Conservation (phyloP, 768 basidiomycete species). For the Naganishia onofrii region DNA sequence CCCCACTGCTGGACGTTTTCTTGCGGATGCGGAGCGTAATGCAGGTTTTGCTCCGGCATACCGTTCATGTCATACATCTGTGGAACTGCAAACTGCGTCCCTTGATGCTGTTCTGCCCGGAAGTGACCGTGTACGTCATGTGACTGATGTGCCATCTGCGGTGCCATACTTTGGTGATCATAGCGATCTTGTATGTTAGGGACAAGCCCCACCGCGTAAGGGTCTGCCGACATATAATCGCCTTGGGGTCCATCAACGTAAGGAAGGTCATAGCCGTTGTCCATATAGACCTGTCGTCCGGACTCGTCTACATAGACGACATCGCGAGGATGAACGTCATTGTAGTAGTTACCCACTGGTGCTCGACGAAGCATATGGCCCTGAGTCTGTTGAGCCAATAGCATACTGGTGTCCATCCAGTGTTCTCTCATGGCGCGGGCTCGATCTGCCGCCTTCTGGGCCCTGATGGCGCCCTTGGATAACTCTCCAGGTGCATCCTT, state of each 20-base stretch:
- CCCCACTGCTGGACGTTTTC: conserved; percentile 6
- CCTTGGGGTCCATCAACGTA: background rate
- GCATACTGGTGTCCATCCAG: conserved; percentile 44
- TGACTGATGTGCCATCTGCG: background rate
- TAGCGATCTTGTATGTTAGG: background rate
- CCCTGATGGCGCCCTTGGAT: conserved; percentile 50
- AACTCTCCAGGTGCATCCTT: conserved; percentile 47
- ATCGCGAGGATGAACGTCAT: background rate
- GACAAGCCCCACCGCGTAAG: background rate
- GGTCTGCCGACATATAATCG: background rate
- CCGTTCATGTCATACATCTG: background rate
- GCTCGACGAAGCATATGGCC: conserved; percentile 8
- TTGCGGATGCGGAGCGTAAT: background rate
- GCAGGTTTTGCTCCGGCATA: background rate
- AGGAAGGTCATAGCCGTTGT: conserved; percentile 22
- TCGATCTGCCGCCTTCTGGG: conserved; percentile 44
- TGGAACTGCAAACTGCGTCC: background rate
- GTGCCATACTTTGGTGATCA: background rate
- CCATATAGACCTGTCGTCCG: conserved; percentile 15
- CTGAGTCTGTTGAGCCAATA: conserved; percentile 28
- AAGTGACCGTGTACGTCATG: background rate
- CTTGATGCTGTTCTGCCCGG: background rate
- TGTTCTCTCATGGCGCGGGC: conserved; percentile 47
- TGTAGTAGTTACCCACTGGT: background rate
- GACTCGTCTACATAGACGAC: conserved; percentile 17